These are phyloP conservation scores for Graphilbum sp. DNA, from an alignment of 2,329 filamentous ascomycete species.

Conservation along the genomic window DNA sequence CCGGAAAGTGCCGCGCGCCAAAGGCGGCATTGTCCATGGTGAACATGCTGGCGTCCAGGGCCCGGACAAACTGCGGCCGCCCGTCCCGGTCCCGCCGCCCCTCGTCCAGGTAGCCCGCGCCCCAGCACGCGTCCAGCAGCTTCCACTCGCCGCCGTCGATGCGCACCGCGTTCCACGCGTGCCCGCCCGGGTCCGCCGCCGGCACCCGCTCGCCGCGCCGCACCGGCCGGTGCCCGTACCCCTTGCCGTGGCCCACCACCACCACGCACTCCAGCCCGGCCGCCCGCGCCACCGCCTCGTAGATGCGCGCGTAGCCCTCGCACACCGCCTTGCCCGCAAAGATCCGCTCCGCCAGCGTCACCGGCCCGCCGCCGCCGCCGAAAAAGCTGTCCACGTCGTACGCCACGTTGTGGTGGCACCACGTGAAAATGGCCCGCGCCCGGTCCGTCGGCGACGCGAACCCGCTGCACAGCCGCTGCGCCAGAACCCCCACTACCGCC, in stretches of 20 bases:
- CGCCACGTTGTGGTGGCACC: constrained; percentile 84
- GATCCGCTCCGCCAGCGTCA: constrained; percentile 55
- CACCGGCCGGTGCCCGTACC: constrained; percentile 53
- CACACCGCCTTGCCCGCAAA: constrained; percentile 72
- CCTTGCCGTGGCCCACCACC: constrained; percentile 70
- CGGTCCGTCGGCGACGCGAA: constrained; percentile 80
- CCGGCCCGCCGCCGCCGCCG: constrained; percentile 43
- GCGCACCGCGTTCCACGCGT: constrained; percentile 87
- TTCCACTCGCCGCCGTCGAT: constrained; percentile 87
- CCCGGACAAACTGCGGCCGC: constrained; percentile 42
- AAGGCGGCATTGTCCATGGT: constrained; percentile 59
- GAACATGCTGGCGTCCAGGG: constrained; percentile 50
- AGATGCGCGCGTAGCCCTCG: constrained; percentile 76
- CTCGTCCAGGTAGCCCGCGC: constrained; percentile 53
- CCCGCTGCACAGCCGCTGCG: constrained; percentile 57
- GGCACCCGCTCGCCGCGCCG: constrained; percentile 50
- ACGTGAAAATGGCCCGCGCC: constrained; percentile 81
- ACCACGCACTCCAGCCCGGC: constrained; percentile 67
- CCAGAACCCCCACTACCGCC: constrained; percentile 63
- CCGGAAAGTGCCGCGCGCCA: constrained; percentile 63
- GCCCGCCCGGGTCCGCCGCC: constrained; percentile 41
- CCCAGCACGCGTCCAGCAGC: constrained; percentile 84
- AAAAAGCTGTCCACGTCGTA: constrained; percentile 79
- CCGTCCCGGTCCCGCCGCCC: no score
- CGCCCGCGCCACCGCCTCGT: constrained; percentile 58